Percentiles rank a stretch among this genome's conserved stretches.
Conservation (phyloP, 2,329 filamentous ascomycete species). For the Curvularia hawaiiensis region DNA sequence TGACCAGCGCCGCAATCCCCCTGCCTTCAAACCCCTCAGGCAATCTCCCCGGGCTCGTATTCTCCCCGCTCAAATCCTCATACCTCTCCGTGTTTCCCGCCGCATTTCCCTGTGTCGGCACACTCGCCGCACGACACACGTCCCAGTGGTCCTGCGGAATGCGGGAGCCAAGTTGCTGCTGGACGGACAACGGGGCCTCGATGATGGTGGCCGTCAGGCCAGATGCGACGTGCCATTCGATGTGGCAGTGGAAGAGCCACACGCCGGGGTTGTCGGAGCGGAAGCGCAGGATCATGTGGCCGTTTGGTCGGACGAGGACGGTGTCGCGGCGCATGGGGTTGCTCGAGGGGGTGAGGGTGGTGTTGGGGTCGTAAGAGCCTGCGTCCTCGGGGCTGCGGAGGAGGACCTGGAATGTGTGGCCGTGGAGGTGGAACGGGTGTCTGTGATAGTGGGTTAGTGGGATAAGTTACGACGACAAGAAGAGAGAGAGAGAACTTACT, state of each 20-base stretch:
- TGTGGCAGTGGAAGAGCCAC: slow-evolving; percentile 43
- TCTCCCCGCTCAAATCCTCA: slow-evolving; percentile 61
- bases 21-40: slow-evolving; percentile 72
- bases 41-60: slow-evolving; percentile 59
- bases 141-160: slow-evolving; percentile 68
- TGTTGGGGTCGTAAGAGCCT: slow-evolving; percentile 55
- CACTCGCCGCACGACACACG: slow-evolving; percentile 59
- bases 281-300: slow-evolving; percentile 62
- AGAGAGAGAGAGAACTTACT: slow-evolving; percentile 23
- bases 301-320: slow-evolving; percentile 59
- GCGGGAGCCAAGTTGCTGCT: slow-evolving; percentile 48
- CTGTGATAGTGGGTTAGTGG: slow-evolving; percentile 7
- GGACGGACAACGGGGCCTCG: slow-evolving; percentile 62
- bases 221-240: slow-evolving; percentile 50
- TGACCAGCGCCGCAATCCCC: slow-evolving; percentile 76
- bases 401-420: slow-evolving; percentile 47
- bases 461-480: not conserved
- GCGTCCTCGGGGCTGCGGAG: slow-evolving; percentile 41
- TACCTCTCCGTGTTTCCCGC: slow-evolving; percentile 71
- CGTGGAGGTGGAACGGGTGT: slow-evolving; percentile 75
- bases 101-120: slow-evolving; percentile 70
- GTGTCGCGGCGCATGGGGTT: slow-evolving; percentile 59
- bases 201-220: slow-evolving; percentile 59
- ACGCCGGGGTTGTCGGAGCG: slow-evolving; percentile 55
- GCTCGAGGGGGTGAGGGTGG: slow-evolving; percentile 11